Conservation (phyloP, 148 eudicot genomes). For the Cornus suecica region DNA sequence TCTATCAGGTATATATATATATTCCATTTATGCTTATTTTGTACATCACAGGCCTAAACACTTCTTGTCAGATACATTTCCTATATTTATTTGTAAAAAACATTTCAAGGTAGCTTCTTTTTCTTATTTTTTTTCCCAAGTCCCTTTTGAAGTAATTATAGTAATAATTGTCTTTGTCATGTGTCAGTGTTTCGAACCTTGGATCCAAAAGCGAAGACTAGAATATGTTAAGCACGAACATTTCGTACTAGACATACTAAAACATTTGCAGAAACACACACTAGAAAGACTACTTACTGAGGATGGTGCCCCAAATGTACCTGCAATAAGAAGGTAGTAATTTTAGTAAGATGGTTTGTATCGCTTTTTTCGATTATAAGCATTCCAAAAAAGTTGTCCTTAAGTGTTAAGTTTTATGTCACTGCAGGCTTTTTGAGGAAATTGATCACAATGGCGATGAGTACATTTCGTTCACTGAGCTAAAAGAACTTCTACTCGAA, state of each 20-base stretch:
- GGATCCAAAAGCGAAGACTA: conserved; percentile 35
- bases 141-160: too few species aligned
- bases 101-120: not conserved
- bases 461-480: conserved; percentile 23
- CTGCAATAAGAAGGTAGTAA: conserved; percentile 28
- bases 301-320: conserved; percentile 30
- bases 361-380: not conserved
- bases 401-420: not conserved
- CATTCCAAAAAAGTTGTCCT: not conserved
- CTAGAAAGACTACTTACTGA: conserved; percentile 22
- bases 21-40: not conserved
- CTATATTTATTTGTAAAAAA: not conserved
- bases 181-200: conserved; percentile 29
- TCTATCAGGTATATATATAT: conserved; percentile 51
- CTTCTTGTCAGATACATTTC: not conserved
- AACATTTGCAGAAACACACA: conserved; percentile 26
- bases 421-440: conserved; percentile 34
- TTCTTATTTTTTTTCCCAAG: too few species aligned
- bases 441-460: conserved; percentile 27
- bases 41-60: not conserved
- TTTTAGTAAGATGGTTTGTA: not conserved
- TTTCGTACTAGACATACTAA: conserved; percentile 29
- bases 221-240: conserved; percentile 31
- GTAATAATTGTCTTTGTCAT: too few species aligned
- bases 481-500: conserved; percentile 24